Percentiles rank a stretch among this genome's conserved stretches.
Evolutionary conservation across 169 alveolate genomes (phyloP).

Genomic region (Cryptosporidium andersoni): DNA sequence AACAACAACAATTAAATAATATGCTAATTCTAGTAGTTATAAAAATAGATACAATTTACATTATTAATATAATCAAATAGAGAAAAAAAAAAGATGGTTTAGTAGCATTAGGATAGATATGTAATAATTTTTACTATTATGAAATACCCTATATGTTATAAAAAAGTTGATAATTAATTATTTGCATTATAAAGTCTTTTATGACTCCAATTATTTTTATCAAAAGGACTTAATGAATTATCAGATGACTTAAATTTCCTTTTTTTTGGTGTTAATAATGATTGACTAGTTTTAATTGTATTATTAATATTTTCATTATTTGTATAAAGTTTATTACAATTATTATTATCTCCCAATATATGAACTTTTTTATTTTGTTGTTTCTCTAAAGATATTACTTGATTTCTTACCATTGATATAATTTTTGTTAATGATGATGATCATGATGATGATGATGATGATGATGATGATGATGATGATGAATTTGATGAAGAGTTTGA

Average conservation of each 20-base stretch:
- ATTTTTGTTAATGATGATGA: conserved; percentile 50
- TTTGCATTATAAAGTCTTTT: too few relatives aligned
- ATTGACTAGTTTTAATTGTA: background rate
- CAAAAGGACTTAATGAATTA: background rate
- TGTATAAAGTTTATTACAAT: background rate
- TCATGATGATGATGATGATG: conserved; percentile 12
- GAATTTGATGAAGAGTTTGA: conserved; percentile 10
- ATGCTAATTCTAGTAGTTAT: too few relatives aligned
- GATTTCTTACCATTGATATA: conserved; percentile 47
- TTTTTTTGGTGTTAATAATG: background rate
- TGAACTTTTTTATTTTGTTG: conserved; percentile 24
- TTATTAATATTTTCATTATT: background rate
- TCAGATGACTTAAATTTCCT: background rate
- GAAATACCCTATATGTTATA: too few relatives aligned
- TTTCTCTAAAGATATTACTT: conserved; percentile 2
- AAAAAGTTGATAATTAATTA: too few relatives aligned
- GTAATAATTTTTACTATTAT: background rate
- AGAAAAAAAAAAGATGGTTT: background rate
- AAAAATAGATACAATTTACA: background rate
- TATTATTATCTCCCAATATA: conserved; percentile 15
- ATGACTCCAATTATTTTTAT: too few relatives aligned
- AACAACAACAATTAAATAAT: too few relatives aligned
- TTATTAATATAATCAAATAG: background rate
- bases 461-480: conserved; percentile 30
- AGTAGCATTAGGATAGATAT: background rate